Evolutionary conservation across 2,329 filamentous ascomycete species (phyloP), one percentile per base, ranked within the genome.

Genomic region (Fusarium chlamydosporum): DNA sequence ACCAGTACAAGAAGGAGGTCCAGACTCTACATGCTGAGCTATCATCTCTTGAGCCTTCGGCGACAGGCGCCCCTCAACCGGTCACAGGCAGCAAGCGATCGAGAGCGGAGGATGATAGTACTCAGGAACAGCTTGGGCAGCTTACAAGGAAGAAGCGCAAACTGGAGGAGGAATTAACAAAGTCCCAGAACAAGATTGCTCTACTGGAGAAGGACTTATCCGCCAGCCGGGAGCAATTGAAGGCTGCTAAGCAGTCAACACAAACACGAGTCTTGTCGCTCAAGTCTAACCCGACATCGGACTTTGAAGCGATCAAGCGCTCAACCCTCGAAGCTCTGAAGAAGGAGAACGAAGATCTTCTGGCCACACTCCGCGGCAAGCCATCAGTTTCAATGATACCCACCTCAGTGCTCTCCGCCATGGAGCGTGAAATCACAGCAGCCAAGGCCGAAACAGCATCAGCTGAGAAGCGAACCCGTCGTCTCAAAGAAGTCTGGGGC

Each of bases 401-500:
- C 0, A 84, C 88, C 7, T 92, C 91, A 4, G 90, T 92, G 2
- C 87, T 98, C 16, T 88, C 91, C 38, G 90, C 91, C 18, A 87
- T 91, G 41, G 90, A 92, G 64, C 87, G 93, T 54, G 91, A 96
- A 71, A 86, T 97, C 40, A 84, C 88, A 33, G 91, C 92, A 12
- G 89, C 90, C 23, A 89, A 89, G 73, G 82, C 88, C 61, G 89
- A 92, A 72, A 89, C 88, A 15, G 86, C 87, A 0, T 90, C 92
- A 2, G 89, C 91, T 38, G 91, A 96, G 70, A 99, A 97, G 80
- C 90, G 92, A 46, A 92, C 92, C 67, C 86, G 89, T 23, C 92
- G 96, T 3, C 88, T 98, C 13, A 97, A 96, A 73, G 92, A 97
- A 76, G 96, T 98, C 59, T 99, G 93, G 92, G 88, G 88, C 0